Conservation (phyloP, 176 grass and related monocot species). For the Chrysopogon serrulatus region DNA sequence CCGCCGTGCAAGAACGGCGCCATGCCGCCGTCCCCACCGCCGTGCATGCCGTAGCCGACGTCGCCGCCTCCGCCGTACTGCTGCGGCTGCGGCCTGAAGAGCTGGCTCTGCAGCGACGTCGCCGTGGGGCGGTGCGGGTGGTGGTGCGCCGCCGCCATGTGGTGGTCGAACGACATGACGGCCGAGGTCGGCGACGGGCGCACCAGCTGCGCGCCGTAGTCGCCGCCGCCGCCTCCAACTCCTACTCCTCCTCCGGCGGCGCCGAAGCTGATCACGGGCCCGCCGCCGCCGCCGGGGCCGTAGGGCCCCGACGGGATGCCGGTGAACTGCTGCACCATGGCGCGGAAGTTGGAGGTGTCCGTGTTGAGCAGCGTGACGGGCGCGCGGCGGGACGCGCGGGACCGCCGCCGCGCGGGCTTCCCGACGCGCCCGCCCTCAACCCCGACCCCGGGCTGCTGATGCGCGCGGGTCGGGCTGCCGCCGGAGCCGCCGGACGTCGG, state of each 20-base stretch:
- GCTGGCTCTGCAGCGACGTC: conserved; percentile 43
- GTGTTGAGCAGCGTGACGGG: conserved; percentile 94
- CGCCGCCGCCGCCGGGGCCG: background rate
- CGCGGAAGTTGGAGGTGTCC: conserved; percentile 89
- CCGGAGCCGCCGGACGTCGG: conserved; percentile 37
- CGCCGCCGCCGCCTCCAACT: too few species aligned
- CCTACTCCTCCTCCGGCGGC: too few species aligned
- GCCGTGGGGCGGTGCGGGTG: background rate
- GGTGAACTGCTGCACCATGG: conserved; percentile 99
- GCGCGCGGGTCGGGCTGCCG: conserved; percentile 1
- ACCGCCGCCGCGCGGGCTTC: conserved; percentile 54
- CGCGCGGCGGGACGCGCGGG: conserved; percentile 61
- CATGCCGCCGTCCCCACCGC: background rate
- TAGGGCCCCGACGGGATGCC: conserved; percentile 58
- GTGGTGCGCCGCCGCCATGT: conserved; percentile 1
- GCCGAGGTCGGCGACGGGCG: conserved; percentile 38
- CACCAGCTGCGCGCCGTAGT: conserved; percentile 20
- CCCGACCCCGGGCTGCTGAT: background rate
- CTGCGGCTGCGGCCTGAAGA: conserved; percentile 36
- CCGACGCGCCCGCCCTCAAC: conserved; percentile 43
- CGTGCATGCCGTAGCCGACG: background rate
- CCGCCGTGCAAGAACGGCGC: conserved; percentile 26
- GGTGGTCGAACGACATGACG: conserved; percentile 55
- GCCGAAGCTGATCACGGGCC: conserved; percentile 49
- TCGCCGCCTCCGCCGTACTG: background rate